Percentiles rank a stretch among this genome's conserved stretches.
Evolutionary conservation across 495 filamentous ascomycete species (phyloP).

Genomic region (Lepidopterella palustris): DNA sequence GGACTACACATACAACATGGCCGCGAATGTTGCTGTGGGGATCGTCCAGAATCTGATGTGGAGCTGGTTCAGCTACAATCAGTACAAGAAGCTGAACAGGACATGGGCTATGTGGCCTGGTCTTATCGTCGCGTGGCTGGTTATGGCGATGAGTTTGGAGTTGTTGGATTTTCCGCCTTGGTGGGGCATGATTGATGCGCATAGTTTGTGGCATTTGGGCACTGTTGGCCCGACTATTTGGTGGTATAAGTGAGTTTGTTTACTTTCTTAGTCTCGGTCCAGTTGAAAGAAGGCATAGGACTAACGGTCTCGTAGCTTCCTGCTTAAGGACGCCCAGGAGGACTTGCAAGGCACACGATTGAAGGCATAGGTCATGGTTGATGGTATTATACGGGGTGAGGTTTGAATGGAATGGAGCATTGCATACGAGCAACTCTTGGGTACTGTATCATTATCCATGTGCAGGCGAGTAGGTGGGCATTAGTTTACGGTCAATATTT

Average conservation of each 20-base stretch:
- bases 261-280: conserved; percentile 5
- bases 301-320: conserved; percentile 49
- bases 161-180: conserved; percentile 88
- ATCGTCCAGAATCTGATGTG: conserved; percentile 76
- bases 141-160: conserved; percentile 91
- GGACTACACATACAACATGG: conserved; percentile 98
- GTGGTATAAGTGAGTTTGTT: conserved; percentile 83
- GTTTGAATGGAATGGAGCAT: neutral
- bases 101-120: conserved; percentile 88
- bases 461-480: neutral
- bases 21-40: conserved; percentile 80
- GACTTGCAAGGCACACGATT: conserved; percentile 40
- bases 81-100: conserved; percentile 61
- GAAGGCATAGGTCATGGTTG: conserved; percentile 14
- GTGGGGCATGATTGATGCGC: conserved; percentile 79
- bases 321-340: conserved; percentile 71
- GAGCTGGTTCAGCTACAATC: conserved; percentile 71
- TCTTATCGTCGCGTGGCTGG: conserved; percentile 85
- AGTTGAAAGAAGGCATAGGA: conserved; percentile 1
- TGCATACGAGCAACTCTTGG: neutral
- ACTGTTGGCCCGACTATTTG: conserved; percentile 83
- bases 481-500: neutral
- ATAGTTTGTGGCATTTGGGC: conserved; percentile 92
- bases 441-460: neutral
- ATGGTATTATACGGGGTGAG: too few relatives aligned